A percentile compares a stretch with the other conserved stretches of the same genome.
These are phyloP conservation scores for Leccinum olivaceoglutinosum DNA, from an alignment of 1,284 basidiomycete species.

Conservation along the genomic window DNA sequence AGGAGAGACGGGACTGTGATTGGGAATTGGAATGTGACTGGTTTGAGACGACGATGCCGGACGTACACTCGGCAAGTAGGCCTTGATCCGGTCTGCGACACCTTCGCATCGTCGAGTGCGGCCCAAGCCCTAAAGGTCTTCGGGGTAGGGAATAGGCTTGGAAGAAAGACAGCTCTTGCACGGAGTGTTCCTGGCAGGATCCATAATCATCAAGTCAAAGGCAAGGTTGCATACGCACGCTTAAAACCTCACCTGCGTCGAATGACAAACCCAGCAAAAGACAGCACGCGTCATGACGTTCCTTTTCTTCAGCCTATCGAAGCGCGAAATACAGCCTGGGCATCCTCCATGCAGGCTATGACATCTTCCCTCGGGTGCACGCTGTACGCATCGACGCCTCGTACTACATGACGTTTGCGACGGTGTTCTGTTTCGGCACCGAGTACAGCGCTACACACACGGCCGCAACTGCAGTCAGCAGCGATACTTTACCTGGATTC, in stretches of 20 bases:
- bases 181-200: slow-evolving; percentile 17
- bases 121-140: slow-evolving; percentile 16
- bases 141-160: slow-evolving; percentile 15
- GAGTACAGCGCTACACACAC: slow-evolving; percentile 21
- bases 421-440: not conserved
- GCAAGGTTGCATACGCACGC: not conserved
- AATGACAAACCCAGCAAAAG: slow-evolving; percentile 30
- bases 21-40: not conserved
- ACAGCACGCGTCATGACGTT: slow-evolving; percentile 14
- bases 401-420: slow-evolving; percentile 17
- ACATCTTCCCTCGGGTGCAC: slow-evolving; percentile 10
- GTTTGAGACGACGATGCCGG: not conserved
- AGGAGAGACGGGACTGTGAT: slow-evolving; percentile 8
- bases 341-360: slow-evolving; percentile 26
- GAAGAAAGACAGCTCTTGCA: slow-evolving; percentile 19
- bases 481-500: slow-evolving; percentile 25
- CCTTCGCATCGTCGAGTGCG: slow-evolving; percentile 25
- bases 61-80: slow-evolving; percentile 4
- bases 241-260: slow-evolving; percentile 22
- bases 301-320: slow-evolving; percentile 14
- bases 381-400: slow-evolving; percentile 9
- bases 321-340: slow-evolving; percentile 18
- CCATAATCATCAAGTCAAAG: not conserved
- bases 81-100: slow-evolving; percentile 23
- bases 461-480: slow-evolving; percentile 20